These are phyloP conservation scores for Xylaria sp. DNA, from an alignment of 2,329 filamentous ascomycete genomes.

Conservation along the genomic window DNA sequence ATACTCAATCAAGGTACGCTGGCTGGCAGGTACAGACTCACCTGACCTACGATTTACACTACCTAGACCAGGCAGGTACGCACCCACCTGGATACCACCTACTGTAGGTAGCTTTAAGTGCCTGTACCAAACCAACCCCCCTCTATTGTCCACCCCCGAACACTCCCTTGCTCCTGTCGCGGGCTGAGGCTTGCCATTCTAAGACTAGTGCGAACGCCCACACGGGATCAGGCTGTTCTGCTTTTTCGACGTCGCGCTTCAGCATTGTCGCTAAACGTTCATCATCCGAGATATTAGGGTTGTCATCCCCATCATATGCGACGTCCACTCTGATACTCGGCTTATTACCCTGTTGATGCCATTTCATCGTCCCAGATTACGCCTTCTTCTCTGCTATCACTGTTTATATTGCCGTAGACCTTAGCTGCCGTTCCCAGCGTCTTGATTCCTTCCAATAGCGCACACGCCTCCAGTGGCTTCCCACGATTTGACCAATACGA, in stretches of 20 bases:
- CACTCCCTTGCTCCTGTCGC: conserved; percentile 34
- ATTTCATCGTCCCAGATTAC: conserved; percentile 26
- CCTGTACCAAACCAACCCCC: background rate
- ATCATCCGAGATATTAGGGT: conserved; percentile 36
- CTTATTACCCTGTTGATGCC: conserved; percentile 29
- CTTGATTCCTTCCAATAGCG: conserved; percentile 28
- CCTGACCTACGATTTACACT: background rate
- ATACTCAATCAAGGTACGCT: too few species aligned
- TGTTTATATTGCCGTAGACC: conserved; percentile 26
- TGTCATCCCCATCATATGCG: conserved; percentile 33
- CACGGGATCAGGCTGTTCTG: conserved; percentile 39
- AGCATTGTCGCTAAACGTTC: conserved; percentile 35
- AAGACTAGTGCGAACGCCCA: conserved; percentile 39
- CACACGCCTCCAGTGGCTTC: conserved; percentile 24
- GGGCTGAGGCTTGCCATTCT: conserved; percentile 37
- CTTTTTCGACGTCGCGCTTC: conserved; percentile 49
- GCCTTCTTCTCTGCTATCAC: conserved; percentile 6
- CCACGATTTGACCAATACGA: conserved; percentile 27
- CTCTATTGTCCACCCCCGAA: background rate
- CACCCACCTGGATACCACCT: too few species aligned
- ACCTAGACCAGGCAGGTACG: background rate
- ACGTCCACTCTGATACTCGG: conserved; percentile 38
- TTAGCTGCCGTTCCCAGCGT: conserved; percentile 33
- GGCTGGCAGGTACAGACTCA: background rate
- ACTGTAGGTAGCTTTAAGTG: background rate